These are phyloP conservation scores for Plasmodium chabaudi DNA, from an alignment of 169 alveolate genomes.

Conservation along the genomic window DNA sequence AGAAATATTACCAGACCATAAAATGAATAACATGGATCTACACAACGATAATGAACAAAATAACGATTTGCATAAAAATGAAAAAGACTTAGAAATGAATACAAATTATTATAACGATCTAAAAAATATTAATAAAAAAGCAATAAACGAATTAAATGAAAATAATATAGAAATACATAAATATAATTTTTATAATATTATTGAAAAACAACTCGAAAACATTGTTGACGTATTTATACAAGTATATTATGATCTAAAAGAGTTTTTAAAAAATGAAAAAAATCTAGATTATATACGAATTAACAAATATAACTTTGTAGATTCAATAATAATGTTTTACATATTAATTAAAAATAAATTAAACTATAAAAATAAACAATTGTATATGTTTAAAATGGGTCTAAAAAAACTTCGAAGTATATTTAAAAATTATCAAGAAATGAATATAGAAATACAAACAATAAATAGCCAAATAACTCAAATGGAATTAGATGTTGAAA, in stretches of 20 bases:
- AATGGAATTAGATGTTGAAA: constrained; percentile 8
- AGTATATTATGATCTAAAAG: constrained; percentile 63
- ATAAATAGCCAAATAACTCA: constrained; percentile 8
- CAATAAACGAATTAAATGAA: constrained; percentile 6
- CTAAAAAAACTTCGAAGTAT: constrained; percentile 43
- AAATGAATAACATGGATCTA: background rate
- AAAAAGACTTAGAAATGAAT: background rate
- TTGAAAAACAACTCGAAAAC: constrained; percentile 42
- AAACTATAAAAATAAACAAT: constrained; percentile 69
- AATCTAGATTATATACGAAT: constrained; percentile 30
- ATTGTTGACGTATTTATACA: constrained; percentile 50
- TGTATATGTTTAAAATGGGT: constrained; percentile 67
- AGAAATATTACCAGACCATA: background rate
- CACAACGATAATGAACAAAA: background rate
- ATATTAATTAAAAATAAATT: constrained; percentile 65
- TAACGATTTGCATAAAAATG: background rate
- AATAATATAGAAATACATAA: constrained; percentile 15
- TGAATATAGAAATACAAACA: constrained; percentile 46
- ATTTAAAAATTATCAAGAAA: constrained; percentile 52
- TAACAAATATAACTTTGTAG: constrained; percentile 48
- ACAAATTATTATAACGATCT: background rate
- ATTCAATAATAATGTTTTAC: constrained; percentile 52
- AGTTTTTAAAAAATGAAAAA: constrained; percentile 9
- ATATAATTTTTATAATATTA: constrained; percentile 24
- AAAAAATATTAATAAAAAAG: constrained; percentile 6